Evolutionary conservation across 495 filamentous ascomycete species (phyloP), one percentile per base, ranked within the genome.

Genomic region (Diplogelasinospora grovesii): DNA sequence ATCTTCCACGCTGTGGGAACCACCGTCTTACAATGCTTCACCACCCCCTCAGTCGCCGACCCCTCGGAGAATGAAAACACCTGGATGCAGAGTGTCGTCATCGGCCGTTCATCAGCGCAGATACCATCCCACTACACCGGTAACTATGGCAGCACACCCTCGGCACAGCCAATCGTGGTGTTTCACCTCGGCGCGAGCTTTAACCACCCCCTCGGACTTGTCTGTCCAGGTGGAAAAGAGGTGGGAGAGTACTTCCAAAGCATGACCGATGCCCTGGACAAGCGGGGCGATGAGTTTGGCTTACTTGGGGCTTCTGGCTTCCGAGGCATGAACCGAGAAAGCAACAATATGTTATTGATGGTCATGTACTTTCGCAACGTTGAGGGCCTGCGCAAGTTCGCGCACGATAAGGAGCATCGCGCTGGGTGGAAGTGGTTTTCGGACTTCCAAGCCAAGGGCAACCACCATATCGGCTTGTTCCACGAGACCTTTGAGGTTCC

Each of bases 351-450:
- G 13, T 15, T 37, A 10, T n/a, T 74, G 38, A 35, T 36, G 0
- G 32, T 72, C 1, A 60, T 61, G 39, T 79, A 79, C 54, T 71
- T 77, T 45, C 61, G 61, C 8, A 43, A 50, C 28, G 36, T 67
- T 8, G 71, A 74, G 13, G 64, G 59, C 22, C 37, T 79, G 13
- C 64, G 76, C 47, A 39, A 40, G 2, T 78, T 75, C 47, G 75
- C 75, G 23, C 66, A 74, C 36, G 61, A 59, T 14, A 29, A 55
- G 1, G 11, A 63, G 8, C 75, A 79, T 46, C 56, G 55, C n/a
- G 46, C 55, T 7, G 64, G 49, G 6, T 71, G 71, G 71, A 53
- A 62, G 8, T 75, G n/a, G 11, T 15, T 31, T 15, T 6, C 7
- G 11, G n/a, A 8, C 28, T 31, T 31, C 28, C 28, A 15, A 5